Base-by-base conservation (phyloP, 176 grass and related monocot genomes). In the Paspalum vaginatum region DNA sequence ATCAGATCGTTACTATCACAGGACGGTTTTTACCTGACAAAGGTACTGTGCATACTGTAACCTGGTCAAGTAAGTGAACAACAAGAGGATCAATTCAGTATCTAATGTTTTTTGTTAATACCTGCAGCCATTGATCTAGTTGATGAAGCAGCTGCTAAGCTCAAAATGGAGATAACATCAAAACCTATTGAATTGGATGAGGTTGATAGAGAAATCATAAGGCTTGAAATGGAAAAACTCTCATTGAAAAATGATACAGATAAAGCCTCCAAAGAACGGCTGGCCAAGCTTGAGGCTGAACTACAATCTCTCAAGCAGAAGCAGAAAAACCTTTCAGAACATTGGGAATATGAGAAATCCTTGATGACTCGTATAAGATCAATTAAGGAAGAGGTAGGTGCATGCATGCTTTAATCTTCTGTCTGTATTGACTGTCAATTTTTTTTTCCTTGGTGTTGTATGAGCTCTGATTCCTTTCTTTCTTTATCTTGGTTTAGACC, bases 121-220 rank as follows among this genome's bases (percentile, higher is more conserved):
- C 17, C 27, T 93, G 80, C 85, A 98, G 92, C 95, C 40, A 94
- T 98, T 89, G 95, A 98, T 91, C 86, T 98, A 65, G 92, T 98
- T 84, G 95, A 98, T 71, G 95, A 94, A 83, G 83, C 95, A 58
- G 95, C 95, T 80, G 95, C 92, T 41, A 98, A 98, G 79, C 70
- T 98, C 39, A 98, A 98, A 90, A 94, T 94, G 92, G 95, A 98
- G 75, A 98, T 98, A 89, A 94, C 95, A 66, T 93, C 95, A 22
- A 98, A 94, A 57, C 95, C 95, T 65, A 94, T 92, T 5, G 90
- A 98, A 52, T 87, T 98, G 80, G 95, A 98, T 85, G 95, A 93
- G 85, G 79, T 92, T 20, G 92, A 94, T 76, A 94, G 95, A 83
- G 88, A 93, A 81, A 94, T 98, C 43, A 74, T 94, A 69, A 98